Evolutionary conservation across 2,329 filamentous ascomycete species (phyloP).

Genomic region (Talaromyces albobiverticillius): DNA sequence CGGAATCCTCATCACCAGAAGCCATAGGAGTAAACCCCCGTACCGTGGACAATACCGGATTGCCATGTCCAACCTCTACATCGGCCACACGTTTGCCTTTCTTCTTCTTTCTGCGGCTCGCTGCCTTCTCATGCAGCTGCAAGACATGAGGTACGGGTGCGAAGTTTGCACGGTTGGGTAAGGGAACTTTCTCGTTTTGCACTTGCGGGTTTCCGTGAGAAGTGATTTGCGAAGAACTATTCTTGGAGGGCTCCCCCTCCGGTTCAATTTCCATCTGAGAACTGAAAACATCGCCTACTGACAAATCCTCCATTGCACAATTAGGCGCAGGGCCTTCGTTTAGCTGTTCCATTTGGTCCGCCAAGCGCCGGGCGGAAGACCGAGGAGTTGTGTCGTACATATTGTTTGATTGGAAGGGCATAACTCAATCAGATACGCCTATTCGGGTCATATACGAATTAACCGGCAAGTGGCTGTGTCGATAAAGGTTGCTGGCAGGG

Average conservation of each 20-base stretch:
- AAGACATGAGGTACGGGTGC: background rate
- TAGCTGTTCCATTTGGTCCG: constrained; percentile 14
- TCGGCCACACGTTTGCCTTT: constrained; percentile 27
- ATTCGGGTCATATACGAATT: background rate
- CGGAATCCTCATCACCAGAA: constrained; percentile 47
- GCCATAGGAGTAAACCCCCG: constrained; percentile 43
- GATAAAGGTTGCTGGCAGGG: background rate
- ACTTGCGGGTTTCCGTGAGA: background rate
- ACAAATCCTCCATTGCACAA: constrained; percentile 31
- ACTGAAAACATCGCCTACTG: constrained; percentile 38
- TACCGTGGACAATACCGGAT: constrained; percentile 39
- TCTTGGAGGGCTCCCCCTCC: constrained; percentile 22
- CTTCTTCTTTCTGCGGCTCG: constrained; percentile 41
- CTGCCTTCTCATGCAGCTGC: constrained; percentile 20
- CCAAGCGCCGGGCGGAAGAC: constrained; percentile 13
- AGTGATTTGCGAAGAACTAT: background rate
- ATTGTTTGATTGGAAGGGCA: background rate
- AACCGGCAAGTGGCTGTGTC: background rate
- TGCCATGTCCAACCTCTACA: constrained; percentile 19
- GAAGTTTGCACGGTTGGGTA: background rate
- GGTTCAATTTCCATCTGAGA: constrained; percentile 32
- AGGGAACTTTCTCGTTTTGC: background rate
- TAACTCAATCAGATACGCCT: background rate
- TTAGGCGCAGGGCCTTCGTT: constrained; percentile 20
- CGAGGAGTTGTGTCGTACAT: constrained; percentile 13